Evolutionary conservation across 768 basidiomycete genomes (phyloP).

Genomic region (Rhizopogon sp.): DNA sequence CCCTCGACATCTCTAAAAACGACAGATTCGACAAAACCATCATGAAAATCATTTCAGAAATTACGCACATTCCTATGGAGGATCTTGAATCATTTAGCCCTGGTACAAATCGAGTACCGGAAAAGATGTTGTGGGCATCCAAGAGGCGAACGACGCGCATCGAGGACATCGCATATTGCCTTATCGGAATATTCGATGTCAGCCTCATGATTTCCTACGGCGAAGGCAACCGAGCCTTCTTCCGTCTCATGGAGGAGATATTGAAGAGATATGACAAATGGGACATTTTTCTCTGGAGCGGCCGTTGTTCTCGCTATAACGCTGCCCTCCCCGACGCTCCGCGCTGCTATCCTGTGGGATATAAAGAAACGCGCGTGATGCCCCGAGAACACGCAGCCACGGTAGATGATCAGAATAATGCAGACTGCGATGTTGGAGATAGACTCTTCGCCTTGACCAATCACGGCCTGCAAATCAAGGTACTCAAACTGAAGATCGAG

Average conservation of each 20-base stretch:
- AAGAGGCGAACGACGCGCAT: conserved; percentile 12
- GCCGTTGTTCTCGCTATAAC: conserved; percentile 4
- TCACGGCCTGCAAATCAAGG: conserved; percentile 6
- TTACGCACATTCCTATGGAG: conserved; percentile 1
- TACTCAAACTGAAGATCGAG: background rate
- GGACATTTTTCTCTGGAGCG: conserved; percentile 7
- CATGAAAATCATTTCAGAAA: conserved; percentile 1
- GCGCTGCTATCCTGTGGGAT: conserved; percentile 3
- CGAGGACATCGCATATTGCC: conserved; percentile 15
- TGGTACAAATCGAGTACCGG: conserved; percentile 3
- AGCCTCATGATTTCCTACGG: conserved; percentile 13
- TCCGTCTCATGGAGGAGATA: conserved; percentile 9
- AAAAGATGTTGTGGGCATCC: conserved; percentile 13
- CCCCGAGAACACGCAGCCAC: background rate
- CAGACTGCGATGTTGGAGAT: background rate
- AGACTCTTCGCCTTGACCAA: conserved; percentile 8
- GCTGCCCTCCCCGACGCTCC: conserved; percentile 2
- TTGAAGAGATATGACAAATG: conserved; percentile 7
- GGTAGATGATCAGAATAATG: conserved; percentile 2
- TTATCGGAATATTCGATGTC: conserved; percentile 13
- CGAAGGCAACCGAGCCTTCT: conserved; percentile 13
- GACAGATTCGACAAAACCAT: background rate
- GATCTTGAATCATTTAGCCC: conserved; percentile 5
- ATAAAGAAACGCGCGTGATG: background rate
- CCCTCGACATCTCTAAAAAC: background rate